These are phyloP conservation scores for Mycosphaerella sp. DNA, from an alignment of 2,329 filamentous ascomycete species.

Conservation along the genomic window DNA sequence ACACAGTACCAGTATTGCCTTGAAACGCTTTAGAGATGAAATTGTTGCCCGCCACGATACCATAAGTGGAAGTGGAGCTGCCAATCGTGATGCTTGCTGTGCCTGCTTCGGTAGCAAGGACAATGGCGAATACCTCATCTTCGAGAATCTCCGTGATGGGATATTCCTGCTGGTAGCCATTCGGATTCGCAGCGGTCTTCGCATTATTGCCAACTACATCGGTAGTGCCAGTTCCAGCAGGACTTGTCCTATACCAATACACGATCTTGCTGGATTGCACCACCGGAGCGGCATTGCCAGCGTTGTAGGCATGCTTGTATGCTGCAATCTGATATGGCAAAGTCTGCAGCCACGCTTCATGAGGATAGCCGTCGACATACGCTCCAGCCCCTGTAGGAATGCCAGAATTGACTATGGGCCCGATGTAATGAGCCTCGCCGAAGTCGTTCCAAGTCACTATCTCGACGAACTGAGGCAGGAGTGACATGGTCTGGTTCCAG, in stretches of 20 bases:
- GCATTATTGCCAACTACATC: conserved; percentile 33
- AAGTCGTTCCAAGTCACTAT: conserved; percentile 58
- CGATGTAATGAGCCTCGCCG: conserved; percentile 53
- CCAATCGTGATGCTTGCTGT: conserved; percentile 39
- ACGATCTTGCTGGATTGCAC: conserved; percentile 32
- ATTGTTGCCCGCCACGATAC: conserved; percentile 20
- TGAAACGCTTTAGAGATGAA: conserved; percentile 33
- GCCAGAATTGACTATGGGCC: conserved; percentile 33
- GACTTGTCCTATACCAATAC: conserved; percentile 43
- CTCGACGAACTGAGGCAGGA: conserved; percentile 50
- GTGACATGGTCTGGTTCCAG: conserved; percentile 49
- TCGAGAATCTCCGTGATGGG: conserved; percentile 33
- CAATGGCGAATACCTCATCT: conserved; percentile 44
- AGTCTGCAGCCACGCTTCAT: conserved; percentile 47
- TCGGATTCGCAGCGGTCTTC: conserved; percentile 31
- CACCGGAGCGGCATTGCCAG: conserved; percentile 7
- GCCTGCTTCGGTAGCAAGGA: conserved; percentile 29
- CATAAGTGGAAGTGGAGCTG: conserved; percentile 21
- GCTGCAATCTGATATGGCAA: conserved; percentile 48
- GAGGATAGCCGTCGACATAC: conserved; percentile 46
- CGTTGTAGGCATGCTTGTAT: conserved; percentile 43
- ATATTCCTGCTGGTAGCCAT: conserved; percentile 23
- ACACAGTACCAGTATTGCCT: conserved; percentile 38
- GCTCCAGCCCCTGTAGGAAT: conserved; percentile 39
- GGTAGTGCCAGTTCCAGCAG: conserved; percentile 34